These are phyloP conservation scores for Globisporangium radiosum DNA, from an alignment of 352 stramenopile genomes.

Conservation along the genomic window DNA sequence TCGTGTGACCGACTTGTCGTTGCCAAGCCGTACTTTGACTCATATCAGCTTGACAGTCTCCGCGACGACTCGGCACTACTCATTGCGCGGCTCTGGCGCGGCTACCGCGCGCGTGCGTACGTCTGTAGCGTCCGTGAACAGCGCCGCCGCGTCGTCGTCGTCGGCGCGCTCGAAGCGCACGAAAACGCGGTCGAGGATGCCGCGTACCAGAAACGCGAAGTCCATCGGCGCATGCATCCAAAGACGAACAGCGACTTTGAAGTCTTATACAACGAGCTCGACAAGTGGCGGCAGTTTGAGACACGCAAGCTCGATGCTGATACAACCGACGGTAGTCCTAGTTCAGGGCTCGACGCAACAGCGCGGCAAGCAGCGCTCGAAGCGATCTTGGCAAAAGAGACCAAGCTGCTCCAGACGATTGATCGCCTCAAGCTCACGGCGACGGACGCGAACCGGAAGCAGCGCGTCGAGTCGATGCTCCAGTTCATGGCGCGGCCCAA, in stretches of 20 bases:
- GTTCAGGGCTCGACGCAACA: conserved; percentile 19
- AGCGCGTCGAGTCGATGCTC: conserved; percentile 86
- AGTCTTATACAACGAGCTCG: conserved; percentile 91
- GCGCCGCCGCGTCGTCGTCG: conserved; percentile 19
- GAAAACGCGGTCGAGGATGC: conserved; percentile 43
- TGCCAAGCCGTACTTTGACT: conserved; percentile 85
- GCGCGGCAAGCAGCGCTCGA: conserved; percentile 42
- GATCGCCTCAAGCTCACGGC: conserved; percentile 85
- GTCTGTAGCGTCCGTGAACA: conserved; percentile 42
- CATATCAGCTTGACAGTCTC: conserved; percentile 79
- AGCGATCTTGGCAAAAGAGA: conserved; percentile 70
- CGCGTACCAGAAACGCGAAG: conserved; percentile 55
- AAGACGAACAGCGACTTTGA: conserved; percentile 81
- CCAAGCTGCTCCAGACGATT: conserved; percentile 85
- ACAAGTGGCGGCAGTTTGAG: conserved; percentile 88
- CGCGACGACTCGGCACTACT: conserved; percentile 68
- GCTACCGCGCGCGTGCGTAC: conserved; percentile 55
- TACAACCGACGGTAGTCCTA: too few relatives aligned
- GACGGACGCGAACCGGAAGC: conserved; percentile 64
- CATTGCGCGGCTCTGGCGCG: conserved; percentile 87
- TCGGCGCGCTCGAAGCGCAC: conserved; percentile 36
- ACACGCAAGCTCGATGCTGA: conserved; percentile 65
- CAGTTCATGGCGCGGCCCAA: conserved; percentile 87
- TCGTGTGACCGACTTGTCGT: conserved; percentile 51
- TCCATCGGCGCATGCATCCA: conserved; percentile 87